Conservation (phyloP, 441 rosid genomes). For the Adansonia madagascariensis region DNA sequence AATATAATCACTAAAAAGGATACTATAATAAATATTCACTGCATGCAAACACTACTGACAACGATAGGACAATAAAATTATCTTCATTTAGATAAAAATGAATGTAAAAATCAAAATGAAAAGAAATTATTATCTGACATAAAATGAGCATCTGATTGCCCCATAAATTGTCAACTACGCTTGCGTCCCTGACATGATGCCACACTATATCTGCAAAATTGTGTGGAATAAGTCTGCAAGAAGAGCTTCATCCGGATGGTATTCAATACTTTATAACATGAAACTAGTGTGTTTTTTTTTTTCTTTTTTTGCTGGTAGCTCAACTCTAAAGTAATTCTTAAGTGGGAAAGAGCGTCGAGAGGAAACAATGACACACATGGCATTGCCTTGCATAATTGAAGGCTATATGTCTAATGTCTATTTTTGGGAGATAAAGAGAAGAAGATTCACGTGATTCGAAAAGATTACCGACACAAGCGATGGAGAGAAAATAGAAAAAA, state of each 20-base stretch:
- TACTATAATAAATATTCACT: not conserved
- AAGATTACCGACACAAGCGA: not conserved
- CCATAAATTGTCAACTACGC: not conserved
- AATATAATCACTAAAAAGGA: not conserved
- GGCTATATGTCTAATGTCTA: not conserved
- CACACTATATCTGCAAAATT: not conserved
- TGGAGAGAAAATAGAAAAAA: not conserved
- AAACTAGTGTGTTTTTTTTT: not conserved
- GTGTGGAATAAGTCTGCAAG: not conserved
- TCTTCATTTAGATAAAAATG: not conserved
- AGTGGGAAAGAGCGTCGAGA: not conserved
- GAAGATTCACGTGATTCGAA: constrained; percentile 1
- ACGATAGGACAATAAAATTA: not conserved
- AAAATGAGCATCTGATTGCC: not conserved
- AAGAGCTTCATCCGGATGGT: not conserved
- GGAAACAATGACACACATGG: not conserved
- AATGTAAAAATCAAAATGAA: not conserved
- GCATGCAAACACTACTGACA: not conserved
- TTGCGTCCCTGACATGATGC: not conserved
- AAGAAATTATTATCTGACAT: not conserved
- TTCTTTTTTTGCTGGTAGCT: not conserved
- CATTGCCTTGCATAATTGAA: not conserved
- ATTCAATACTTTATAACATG: not conserved
- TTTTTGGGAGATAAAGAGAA: not conserved
- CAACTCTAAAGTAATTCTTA: not conserved